Evolutionary conservation across 345 rosid genomes (phyloP), one percentile per base, ranked within the genome.

Genomic region (Syzygium aqueum): DNA sequence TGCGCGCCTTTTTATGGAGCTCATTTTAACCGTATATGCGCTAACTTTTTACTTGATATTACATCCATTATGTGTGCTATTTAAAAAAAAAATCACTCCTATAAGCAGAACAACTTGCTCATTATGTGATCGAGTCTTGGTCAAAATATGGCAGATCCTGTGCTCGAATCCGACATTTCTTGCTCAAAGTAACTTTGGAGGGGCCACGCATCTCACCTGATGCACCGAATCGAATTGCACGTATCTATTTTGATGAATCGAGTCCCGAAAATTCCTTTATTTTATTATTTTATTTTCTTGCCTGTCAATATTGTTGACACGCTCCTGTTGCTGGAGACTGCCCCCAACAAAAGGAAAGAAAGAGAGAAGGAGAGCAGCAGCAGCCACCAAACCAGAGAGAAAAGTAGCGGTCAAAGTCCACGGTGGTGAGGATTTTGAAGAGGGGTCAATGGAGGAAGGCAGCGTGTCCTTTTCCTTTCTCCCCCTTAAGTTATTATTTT

Each of bases 351-450:
- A 28, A 40, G 61, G 30, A 25, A 23, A 19, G 65, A 57, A 87
- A 19, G 17, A 80, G 52, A 53, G 25, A 16, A 37, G 30, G 40
- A 85, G 49, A 49, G 51, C 53, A 88, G 88, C 46, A 17, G 80
- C 3, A 73, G 80, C 80, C 80, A 73, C 80, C 80, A 89, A 86
- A 65, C 46, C 37, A 63, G 63, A 86, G 93, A 90, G 80, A 73
- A 94, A 94, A 89, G 93, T 91, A 92, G 87, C 10, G 91, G 92
- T 93, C 94, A 92, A 94, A 92, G 94, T 94, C 94, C 84, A 91
- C 91, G 84, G 84, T 85, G 23, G 85, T 37, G 65, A 53, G 56
- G 88, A 14, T 22, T 90, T 91, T 93, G 11, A 92, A 93, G 93
- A 91, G 88, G 91, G 86, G 94, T 94, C 95, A 94, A 92, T 78